Evolutionary conservation across 768 basidiomycete species (phyloP).

Genomic region (Mycena maculata): DNA sequence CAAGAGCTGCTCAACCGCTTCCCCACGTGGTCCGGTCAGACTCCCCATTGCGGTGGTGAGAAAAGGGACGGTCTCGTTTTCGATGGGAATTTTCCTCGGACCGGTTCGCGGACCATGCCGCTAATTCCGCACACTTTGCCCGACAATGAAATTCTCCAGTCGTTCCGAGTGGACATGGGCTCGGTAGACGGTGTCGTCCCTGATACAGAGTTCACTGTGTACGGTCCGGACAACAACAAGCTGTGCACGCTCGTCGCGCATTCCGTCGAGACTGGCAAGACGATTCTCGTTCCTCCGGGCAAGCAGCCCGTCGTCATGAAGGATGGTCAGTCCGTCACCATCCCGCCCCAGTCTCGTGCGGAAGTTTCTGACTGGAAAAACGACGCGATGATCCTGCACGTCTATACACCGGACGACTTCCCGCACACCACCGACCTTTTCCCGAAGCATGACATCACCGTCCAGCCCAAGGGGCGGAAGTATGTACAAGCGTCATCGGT

Average conservation of each 20-base stretch:
- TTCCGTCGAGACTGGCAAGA: background rate
- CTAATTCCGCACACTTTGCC: background rate
- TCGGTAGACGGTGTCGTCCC: slow-evolving; percentile 11
- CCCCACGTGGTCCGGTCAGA: background rate
- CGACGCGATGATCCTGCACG: background rate
- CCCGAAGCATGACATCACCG: background rate
- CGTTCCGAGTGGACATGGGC: background rate
- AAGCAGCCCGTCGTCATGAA: no score
- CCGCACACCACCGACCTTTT: background rate
- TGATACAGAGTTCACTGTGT: slow-evolving; percentile 4
- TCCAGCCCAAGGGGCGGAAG: background rate
- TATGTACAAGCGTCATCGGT: background rate
- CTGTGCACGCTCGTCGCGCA: slow-evolving; percentile 14
- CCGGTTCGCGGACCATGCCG: background rate
- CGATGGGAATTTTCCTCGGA: background rate
- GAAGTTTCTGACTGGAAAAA: slow-evolving; percentile 11
- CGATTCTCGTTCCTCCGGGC: background rate
- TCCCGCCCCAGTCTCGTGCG: background rate
- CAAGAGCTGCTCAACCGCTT: background rate
- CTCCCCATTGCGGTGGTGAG: background rate
- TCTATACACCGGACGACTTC: background rate
- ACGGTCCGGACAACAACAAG: background rate
- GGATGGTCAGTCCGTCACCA: background rate
- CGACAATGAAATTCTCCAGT: background rate
- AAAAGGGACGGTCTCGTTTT: background rate